A percentile compares a stretch with the other conserved stretches of the same genome.
These are phyloP conservation scores for Harringtonia lauricola DNA, from an alignment of 2,329 filamentous ascomycete species.

Conservation along the genomic window DNA sequence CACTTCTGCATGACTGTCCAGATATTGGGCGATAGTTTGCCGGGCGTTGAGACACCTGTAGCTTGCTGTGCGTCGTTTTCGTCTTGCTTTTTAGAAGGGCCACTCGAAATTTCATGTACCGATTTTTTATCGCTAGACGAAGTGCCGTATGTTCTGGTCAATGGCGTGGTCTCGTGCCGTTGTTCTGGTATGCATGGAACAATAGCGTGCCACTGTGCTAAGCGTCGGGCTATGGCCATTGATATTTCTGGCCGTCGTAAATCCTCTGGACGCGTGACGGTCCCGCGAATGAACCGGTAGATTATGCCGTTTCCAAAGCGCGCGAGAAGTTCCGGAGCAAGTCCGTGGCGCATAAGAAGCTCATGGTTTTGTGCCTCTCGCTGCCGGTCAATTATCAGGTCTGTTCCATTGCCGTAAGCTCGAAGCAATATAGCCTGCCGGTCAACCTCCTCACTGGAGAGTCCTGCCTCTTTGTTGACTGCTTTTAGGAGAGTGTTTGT, in stretches of 20 bases:
- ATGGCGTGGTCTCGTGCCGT: no score
- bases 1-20: conserved; percentile 97
- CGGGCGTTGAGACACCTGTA: conserved; percentile 1
- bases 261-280: conserved; percentile 69
- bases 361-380: conserved; percentile 73
- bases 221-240: conserved; percentile 67
- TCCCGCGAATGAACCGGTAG: conserved; percentile 80
- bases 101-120: no score
- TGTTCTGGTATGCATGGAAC: conserved; percentile 43
- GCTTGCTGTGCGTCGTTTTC: conserved; percentile 17
- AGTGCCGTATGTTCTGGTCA: no score
- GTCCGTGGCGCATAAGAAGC: conserved; percentile 68
- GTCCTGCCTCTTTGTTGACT: conserved; percentile 54
- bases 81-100: conserved; percentile 4
- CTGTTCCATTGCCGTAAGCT: conserved; percentile 89
- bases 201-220: conserved; percentile 87
- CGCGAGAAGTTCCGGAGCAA: conserved; percentile 79
- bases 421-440: conserved; percentile 77
- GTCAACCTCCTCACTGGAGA: conserved; percentile 69
- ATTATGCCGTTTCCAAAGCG: conserved; percentile 94
- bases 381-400: conserved; percentile 91
- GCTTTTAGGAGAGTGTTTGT: conserved; percentile 86
- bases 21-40: conserved; percentile 22
- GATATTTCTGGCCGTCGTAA: conserved; percentile 66
- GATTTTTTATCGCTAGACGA: no score